A percentile compares a stretch with the other conserved stretches of the same genome.
Conservation (phyloP, 2,329 filamentous ascomycete species). For the Aspergillus unguis region DNA sequence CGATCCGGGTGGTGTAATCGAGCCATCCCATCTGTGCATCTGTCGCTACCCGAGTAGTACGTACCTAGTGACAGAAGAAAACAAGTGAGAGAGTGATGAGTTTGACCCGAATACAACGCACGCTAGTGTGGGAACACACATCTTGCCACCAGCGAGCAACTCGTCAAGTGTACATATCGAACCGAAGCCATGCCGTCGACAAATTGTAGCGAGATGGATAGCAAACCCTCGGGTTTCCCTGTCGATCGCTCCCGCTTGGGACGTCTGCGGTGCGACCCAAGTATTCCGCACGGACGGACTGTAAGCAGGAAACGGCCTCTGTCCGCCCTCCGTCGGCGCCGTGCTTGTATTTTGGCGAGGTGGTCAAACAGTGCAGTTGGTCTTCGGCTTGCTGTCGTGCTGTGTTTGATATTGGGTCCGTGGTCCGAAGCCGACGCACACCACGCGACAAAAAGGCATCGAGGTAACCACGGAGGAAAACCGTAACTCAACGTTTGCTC, state of each 20-base stretch:
- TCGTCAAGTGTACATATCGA: neutral
- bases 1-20: too few relatives aligned
- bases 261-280: slow-evolving; percentile 5
- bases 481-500: neutral
- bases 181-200: neutral
- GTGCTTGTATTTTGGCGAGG: neutral
- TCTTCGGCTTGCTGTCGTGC: neutral
- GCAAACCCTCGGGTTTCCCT: slow-evolving; percentile 5
- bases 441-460: neutral
- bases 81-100: neutral
- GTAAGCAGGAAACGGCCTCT: slow-evolving; percentile 1
- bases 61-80: too few relatives aligned
- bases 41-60: slow-evolving; percentile 6
- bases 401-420: neutral
- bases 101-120: neutral
- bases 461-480: neutral
- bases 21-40: neutral
- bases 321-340: neutral
- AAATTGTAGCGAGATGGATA: neutral
- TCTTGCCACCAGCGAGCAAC: neutral
- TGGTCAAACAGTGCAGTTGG: neutral
- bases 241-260: slow-evolving; percentile 7
- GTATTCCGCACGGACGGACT: slow-evolving; percentile 6
- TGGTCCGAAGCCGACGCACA: neutral
- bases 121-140: neutral